Evolutionary conservation across 179 eudicot species (phyloP).

Genomic region (Silene vulgaris): DNA sequence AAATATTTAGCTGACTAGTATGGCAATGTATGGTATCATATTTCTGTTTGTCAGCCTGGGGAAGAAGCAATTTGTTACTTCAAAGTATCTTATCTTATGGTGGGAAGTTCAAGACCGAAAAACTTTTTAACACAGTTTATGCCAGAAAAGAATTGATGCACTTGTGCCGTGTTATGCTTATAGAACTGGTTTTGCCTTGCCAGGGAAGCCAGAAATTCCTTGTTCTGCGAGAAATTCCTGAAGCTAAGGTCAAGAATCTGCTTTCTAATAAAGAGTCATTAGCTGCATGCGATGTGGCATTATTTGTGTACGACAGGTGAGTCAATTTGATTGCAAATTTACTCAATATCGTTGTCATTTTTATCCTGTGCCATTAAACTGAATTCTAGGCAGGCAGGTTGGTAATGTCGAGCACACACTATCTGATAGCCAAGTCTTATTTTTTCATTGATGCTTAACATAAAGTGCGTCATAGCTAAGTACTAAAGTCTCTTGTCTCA

Average conservation of each 20-base stretch:
- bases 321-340: neutral
- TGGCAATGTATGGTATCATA: neutral
- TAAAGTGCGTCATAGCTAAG: too few relatives aligned
- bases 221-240: constrained; percentile 78
- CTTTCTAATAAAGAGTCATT: constrained; percentile 57
- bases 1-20: neutral
- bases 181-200: constrained; percentile 11
- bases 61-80: neutral
- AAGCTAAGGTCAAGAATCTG: constrained; percentile 53
- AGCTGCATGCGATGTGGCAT: constrained; percentile 81
- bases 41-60: neutral
- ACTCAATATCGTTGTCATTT: neutral
- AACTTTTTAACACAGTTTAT: neutral
- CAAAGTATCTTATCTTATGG: neutral
- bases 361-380: neutral
- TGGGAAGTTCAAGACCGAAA: neutral
- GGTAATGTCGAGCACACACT: neutral
- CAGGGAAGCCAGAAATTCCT: constrained; percentile 80
- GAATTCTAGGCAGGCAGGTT: neutral
- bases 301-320: constrained; percentile 90
- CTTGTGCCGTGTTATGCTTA: neutral
- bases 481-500: constrained; percentile 17
- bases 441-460: neutral
- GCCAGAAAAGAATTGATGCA: neutral
- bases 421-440: neutral